Evolutionary conservation across 1,284 basidiomycete genomes (phyloP), one percentile per base, ranked within the genome.

Genomic region (Calocybe gambosa): DNA sequence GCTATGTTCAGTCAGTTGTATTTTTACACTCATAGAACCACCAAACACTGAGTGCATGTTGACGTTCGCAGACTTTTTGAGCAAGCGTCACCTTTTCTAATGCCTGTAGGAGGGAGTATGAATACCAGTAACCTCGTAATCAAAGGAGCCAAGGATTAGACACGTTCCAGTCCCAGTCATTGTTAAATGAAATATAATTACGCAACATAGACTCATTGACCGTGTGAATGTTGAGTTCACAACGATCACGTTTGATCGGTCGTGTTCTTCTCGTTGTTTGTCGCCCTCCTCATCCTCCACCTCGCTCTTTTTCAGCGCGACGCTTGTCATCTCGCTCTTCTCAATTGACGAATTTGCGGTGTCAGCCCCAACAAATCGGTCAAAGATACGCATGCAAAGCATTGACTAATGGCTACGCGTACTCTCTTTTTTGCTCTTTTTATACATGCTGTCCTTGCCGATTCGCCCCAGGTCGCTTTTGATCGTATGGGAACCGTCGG

Each of bases 401-500:
- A 47, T 50, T 25, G 39, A 46, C 15, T 44, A 45, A 53, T 58
- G 51, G 38, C 44, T 31, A 55, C 51, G 7, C 47, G 31, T 39
- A 31, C 50, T 51, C 54, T 66, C 49, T 52, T 67, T 52, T 53
- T 65, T 55, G 54, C 55, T 50, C 41, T 65, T 37, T 52, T 63
- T 45, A 42, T 55, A 47, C 53, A 64, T 64, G 60, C 63, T 60
- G 79, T 66, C 47, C 66, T 70, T 51, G 82, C 85, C 10, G 67
- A 78, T 42, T 66, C 88, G 39, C 92, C 92, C 28, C 75, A 80
- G 58, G 81, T 96, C 66, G 91, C 96, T 68, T 95, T 90, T 64
- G 74, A 85, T 59, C 84, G 86, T 50, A 93, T 95, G 88, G 93
- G 93, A 53, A 82, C 74, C 47, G 92, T 96, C 47, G 91, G 82